These are phyloP conservation scores for Thelephora terrestris DNA, from an alignment of 1,284 basidiomycete genomes.

Conservation along the genomic window DNA sequence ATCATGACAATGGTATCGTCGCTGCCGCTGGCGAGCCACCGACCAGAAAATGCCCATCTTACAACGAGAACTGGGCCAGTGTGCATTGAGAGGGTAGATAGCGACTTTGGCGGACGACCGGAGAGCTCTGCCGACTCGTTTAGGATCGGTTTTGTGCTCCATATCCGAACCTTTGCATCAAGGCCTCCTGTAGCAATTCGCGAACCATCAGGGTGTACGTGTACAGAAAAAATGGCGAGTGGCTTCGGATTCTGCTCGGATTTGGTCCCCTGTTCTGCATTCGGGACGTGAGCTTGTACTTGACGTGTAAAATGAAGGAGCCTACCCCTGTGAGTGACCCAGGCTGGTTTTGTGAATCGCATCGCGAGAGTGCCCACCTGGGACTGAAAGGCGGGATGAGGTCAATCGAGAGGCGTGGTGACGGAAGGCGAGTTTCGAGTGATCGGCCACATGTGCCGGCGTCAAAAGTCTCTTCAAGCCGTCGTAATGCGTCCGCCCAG, in stretches of 20 bases:
- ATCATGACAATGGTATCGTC: conserved; percentile 95
- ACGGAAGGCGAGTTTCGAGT: too few species aligned
- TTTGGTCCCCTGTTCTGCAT: conserved; percentile 20
- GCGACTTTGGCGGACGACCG: conserved; percentile 71
- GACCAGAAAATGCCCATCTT: conserved; percentile 92
- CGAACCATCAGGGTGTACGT: conserved; percentile 93
- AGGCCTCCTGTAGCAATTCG: conserved; percentile 93
- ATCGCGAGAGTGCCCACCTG: conserved; percentile 24
- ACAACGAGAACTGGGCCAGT: conserved; percentile 90
- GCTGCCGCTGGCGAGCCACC: conserved; percentile 92
- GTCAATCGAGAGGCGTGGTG: too few species aligned
- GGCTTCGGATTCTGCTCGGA: conserved; percentile 45
- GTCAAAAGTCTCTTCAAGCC: too few species aligned
- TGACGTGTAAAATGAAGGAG: background rate
- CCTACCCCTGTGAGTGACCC: conserved; percentile 60
- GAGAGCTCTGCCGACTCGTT: conserved; percentile 63
- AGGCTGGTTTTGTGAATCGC: conserved; percentile 70
- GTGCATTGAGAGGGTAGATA: conserved; percentile 90
- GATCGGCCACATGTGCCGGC: too few species aligned
- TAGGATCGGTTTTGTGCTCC: conserved; percentile 92
- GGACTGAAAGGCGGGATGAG: too few species aligned
- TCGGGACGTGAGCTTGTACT: conserved; percentile 8
- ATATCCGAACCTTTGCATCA: conserved; percentile 93
- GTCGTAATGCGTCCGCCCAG: too few species aligned
- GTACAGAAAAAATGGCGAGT: conserved; percentile 84